These are phyloP conservation scores for Rhexocercosporidium sp. DNA, from an alignment of 2,329 filamentous ascomycete genomes.

Conservation along the genomic window DNA sequence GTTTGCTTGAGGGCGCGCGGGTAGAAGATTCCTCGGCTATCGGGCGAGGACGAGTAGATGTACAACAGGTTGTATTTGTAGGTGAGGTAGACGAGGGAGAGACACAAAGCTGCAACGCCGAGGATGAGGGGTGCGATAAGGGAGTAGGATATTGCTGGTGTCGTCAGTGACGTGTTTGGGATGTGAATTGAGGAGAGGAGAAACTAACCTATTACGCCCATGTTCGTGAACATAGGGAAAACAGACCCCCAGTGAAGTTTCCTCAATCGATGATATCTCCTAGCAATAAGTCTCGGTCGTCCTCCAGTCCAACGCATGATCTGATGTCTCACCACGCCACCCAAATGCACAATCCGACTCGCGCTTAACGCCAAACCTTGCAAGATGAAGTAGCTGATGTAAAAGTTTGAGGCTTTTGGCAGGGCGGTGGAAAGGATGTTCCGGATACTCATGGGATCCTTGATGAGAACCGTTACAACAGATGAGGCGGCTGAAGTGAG, in stretches of 20 bases:
- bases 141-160: slow-evolving; percentile 64
- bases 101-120: slow-evolving; percentile 65
- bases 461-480: slow-evolving; percentile 59
- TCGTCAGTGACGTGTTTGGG: slow-evolving; percentile 14
- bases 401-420: slow-evolving; percentile 69
- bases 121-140: slow-evolving; percentile 70
- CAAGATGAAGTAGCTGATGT: slow-evolving; percentile 70
- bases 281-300: slow-evolving; percentile 66
- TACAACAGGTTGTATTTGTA: slow-evolving; percentile 71
- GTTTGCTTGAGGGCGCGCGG: slow-evolving; percentile 67
- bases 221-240: slow-evolving; percentile 60
- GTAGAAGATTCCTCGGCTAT: slow-evolving; percentile 70
- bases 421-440: slow-evolving; percentile 59
- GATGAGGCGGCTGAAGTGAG: slow-evolving; percentile 56
- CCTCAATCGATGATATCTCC: slow-evolving; percentile 57
- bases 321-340: slow-evolving; percentile 60
- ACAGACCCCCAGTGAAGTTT: slow-evolving; percentile 63
- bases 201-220: slow-evolving; percentile 57
- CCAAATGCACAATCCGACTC: slow-evolving; percentile 62
- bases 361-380: slow-evolving; percentile 68
- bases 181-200: not conserved
- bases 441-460: slow-evolving; percentile 54
- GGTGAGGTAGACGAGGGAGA: slow-evolving; percentile 67
- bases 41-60: slow-evolving; percentile 63
- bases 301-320: slow-evolving; percentile 63